phyloP scores from a whole-genome alignment of 2,329 filamentous ascomycete genomes.

The Paracamarosporium sp. region DNA sequence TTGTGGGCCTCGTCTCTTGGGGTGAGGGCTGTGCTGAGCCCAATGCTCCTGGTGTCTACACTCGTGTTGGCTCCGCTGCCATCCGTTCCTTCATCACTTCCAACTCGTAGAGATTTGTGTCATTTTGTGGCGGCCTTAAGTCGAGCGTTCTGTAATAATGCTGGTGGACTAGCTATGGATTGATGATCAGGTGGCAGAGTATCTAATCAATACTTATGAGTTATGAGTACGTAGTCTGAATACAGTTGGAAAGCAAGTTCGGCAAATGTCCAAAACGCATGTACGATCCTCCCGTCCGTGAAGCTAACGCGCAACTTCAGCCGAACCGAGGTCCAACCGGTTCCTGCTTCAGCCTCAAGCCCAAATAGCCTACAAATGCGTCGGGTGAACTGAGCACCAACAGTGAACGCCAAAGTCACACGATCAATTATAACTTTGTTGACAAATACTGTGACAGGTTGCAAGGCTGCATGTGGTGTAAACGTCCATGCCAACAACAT shows the following conservation, averaged over 20 bases:
- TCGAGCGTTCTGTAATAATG: background rate
- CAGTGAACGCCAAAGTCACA: too few species aligned
- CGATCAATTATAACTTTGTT: too few species aligned
- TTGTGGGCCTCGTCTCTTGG: slow-evolving; percentile 32
- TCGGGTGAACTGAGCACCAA: too few species aligned
- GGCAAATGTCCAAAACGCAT: background rate
- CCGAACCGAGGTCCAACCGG: background rate
- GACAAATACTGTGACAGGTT: too few species aligned
- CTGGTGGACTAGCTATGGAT: background rate
- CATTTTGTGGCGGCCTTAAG: background rate
- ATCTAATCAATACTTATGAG: background rate
- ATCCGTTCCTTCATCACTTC: slow-evolving; percentile 25
- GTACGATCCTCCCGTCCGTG: background rate
- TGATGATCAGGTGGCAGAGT: slow-evolving; percentile 3
- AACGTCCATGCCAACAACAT: too few species aligned
- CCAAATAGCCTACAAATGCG: background rate
- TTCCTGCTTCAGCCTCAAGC: background rate
- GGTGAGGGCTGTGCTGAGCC: slow-evolving; percentile 32
- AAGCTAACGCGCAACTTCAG: background rate
- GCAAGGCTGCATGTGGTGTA: too few species aligned
- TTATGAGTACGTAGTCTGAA: background rate
- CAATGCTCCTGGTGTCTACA: slow-evolving; percentile 33
- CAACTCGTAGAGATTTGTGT: slow-evolving; percentile 20
- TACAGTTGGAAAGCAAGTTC: slow-evolving; percentile 1
- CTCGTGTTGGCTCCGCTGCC: slow-evolving; percentile 17